A percentile compares a stretch with the other conserved stretches of the same genome.
These are phyloP conservation scores for Serendipita indica DNA, from an alignment of 768 basidiomycete genomes.

Conservation along the genomic window DNA sequence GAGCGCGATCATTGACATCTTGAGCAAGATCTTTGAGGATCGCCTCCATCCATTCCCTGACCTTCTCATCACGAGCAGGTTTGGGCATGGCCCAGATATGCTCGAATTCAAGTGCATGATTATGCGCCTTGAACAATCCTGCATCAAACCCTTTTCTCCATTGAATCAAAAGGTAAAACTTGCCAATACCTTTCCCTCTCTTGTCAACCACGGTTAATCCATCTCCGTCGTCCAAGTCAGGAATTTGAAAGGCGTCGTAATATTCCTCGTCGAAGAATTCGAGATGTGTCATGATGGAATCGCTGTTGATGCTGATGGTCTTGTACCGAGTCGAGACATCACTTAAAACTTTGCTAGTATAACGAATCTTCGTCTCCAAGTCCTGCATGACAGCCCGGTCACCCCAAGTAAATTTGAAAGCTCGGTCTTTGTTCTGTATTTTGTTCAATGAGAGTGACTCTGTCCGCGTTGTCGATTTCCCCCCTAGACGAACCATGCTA, in stretches of 20 bases:
- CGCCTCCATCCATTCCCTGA: constrained; percentile 24
- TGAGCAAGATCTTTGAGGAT: constrained; percentile 26
- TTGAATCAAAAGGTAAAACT: constrained; percentile 30
- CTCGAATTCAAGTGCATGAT: constrained; percentile 17
- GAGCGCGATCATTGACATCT: constrained; percentile 22
- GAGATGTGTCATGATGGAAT: constrained; percentile 30
- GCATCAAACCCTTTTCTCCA: constrained; percentile 36
- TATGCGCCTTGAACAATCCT: constrained; percentile 26
- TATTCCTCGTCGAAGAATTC: constrained; percentile 37
- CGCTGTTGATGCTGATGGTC: constrained; percentile 14
- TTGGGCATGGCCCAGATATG: constrained; percentile 28
- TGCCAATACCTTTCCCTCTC: constrained; percentile 24
- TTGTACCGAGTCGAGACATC: constrained; percentile 16
- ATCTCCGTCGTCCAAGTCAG: constrained; percentile 23
- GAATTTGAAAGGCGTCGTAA: constrained; percentile 23
- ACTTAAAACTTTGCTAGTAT: neutral
- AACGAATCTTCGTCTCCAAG: constrained; percentile 19
- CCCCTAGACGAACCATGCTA: constrained; percentile 41
- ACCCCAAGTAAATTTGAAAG: neutral
- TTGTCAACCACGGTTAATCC: constrained; percentile 34
- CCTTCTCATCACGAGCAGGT: constrained; percentile 18
- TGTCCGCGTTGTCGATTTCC: constrained; percentile 38
- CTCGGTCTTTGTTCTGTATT: neutral
- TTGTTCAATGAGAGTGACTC: constrained; percentile 31
- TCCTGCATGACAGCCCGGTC: constrained; percentile 32